phyloP scores from a whole-genome alignment of 495 filamentous ascomycete species.

The Choiromyces venosus region DNA sequence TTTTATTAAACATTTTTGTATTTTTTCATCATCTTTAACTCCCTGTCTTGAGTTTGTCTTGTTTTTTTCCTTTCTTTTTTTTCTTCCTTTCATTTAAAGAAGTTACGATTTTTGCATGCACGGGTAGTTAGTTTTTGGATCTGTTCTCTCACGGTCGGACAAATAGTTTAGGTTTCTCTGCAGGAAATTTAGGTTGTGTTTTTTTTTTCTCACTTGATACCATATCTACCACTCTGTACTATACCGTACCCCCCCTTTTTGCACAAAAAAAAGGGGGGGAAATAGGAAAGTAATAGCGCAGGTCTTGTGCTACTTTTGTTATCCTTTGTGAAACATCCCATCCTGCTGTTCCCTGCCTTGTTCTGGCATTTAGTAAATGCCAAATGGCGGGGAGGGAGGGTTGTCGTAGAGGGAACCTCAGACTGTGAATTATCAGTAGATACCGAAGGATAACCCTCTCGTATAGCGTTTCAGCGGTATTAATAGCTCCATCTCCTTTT shows the following conservation, averaged over 20 bases:
- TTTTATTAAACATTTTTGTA: background rate
- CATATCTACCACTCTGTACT: background rate
- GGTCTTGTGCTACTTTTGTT: background rate
- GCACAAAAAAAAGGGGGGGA: background rate
- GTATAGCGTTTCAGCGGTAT: background rate
- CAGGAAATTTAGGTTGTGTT: background rate
- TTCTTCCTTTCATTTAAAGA: no score
- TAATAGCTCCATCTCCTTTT: background rate
- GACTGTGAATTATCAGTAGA: no score
- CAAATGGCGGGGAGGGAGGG: no score
- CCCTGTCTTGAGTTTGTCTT: conserved; percentile 2
- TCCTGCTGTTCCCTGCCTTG: no score
- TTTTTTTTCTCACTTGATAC: background rate
- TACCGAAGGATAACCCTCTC: background rate
- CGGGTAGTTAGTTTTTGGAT: background rate
- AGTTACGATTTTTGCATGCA: background rate
- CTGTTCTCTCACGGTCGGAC: background rate
- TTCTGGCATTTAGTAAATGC: no score
- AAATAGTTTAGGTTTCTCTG: background rate
- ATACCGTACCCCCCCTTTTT: no score
- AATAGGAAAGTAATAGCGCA: background rate
- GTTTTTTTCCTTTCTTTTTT: background rate
- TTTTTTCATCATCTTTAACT: background rate
- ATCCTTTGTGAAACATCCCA: background rate
- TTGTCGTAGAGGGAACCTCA: no score